Percentiles rank a stretch among this genome's conserved stretches.
These are phyloP conservation scores for Oryza coarctata DNA, from an alignment of 176 grass and related monocot species.

Conservation along the genomic window DNA sequence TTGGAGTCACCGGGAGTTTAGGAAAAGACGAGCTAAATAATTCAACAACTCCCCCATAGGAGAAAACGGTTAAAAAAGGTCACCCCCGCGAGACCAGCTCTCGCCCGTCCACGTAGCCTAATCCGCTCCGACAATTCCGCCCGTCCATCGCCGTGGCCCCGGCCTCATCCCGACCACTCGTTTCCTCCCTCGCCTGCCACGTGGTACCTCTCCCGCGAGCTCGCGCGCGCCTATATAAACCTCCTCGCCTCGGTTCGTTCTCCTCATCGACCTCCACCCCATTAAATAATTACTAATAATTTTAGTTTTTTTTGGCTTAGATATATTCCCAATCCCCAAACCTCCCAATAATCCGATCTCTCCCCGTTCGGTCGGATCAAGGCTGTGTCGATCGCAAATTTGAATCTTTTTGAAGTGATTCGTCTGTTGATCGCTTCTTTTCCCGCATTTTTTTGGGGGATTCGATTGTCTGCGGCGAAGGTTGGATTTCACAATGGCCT, in stretches of 20 bases:
- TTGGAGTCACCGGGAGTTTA: not conserved
- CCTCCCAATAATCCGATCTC: slow-evolving; percentile 32
- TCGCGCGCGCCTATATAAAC: slow-evolving; percentile 26
- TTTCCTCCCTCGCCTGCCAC: not conserved
- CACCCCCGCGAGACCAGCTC: not conserved
- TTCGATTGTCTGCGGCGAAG: not conserved
- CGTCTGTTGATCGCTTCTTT: not conserved
- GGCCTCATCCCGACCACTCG: not conserved
- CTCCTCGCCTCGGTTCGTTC: not conserved
- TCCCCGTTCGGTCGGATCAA: not conserved
- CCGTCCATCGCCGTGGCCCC: not conserved
- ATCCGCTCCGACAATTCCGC: slow-evolving; percentile 2
- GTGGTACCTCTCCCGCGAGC: not conserved
- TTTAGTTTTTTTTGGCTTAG: slow-evolving; percentile 23
- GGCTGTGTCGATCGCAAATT: not conserved
- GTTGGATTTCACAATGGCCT: slow-evolving; percentile 39
- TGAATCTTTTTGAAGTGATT: not conserved
- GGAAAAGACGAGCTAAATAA: not conserved
- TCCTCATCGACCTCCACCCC: slow-evolving; percentile 27
- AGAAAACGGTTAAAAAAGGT: not conserved
- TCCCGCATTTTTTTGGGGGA: not conserved
- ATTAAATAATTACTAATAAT: slow-evolving; percentile 24
- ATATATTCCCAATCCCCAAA: slow-evolving; percentile 24
- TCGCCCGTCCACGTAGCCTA: not conserved
- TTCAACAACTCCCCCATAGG: not conserved